These are phyloP conservation scores for Scytalidium lignicola DNA, from an alignment of 2,329 filamentous ascomycete genomes.

Conservation along the genomic window DNA sequence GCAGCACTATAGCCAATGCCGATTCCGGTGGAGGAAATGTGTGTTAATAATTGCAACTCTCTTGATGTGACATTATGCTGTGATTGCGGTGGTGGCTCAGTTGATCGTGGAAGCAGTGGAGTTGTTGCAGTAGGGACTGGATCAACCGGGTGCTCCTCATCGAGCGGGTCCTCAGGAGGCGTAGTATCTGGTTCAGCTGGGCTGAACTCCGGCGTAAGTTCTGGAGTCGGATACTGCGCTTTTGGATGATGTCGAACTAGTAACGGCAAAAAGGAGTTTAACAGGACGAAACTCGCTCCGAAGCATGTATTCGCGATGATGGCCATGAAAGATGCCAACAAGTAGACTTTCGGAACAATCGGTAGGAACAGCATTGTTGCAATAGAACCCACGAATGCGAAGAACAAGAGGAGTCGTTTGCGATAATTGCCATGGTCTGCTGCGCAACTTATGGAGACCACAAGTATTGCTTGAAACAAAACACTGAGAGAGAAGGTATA, in stretches of 20 bases:
- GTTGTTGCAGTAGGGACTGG: slow-evolving; percentile 46
- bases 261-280: slow-evolving; percentile 92
- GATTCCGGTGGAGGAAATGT: slow-evolving; percentile 87
- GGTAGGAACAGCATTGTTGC: slow-evolving; percentile 87
- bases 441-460: slow-evolving; percentile 93
- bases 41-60: slow-evolving; percentile 78
- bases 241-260: slow-evolving; percentile 76
- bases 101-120: slow-evolving; percentile 11
- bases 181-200: slow-evolving; percentile 8
- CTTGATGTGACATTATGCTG: slow-evolving; percentile 48
- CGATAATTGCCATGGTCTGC: slow-evolving; percentile 91
- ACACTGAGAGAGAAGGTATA: slow-evolving; percentile 96
- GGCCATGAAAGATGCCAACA: slow-evolving; percentile 77
- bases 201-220: slow-evolving; percentile 19
- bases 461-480: slow-evolving; percentile 78
- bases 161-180: slow-evolving; percentile 13
- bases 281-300: slow-evolving; percentile 87
- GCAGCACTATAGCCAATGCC: slow-evolving; percentile 90
- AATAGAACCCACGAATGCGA: slow-evolving; percentile 75
- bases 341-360: slow-evolving; percentile 67
- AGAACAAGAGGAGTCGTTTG: slow-evolving; percentile 80
- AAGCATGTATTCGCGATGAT: slow-evolving; percentile 92
- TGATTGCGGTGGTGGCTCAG: slow-evolving; percentile 30
- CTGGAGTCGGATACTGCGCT: slow-evolving; percentile 21
- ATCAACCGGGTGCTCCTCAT: slow-evolving; percentile 15